Percentiles rank a stretch among this genome's conserved stretches.
These are phyloP conservation scores for Prillingera fragicola DNA, from an alignment of 1,284 basidiomycete genomes.

Conservation along the genomic window DNA sequence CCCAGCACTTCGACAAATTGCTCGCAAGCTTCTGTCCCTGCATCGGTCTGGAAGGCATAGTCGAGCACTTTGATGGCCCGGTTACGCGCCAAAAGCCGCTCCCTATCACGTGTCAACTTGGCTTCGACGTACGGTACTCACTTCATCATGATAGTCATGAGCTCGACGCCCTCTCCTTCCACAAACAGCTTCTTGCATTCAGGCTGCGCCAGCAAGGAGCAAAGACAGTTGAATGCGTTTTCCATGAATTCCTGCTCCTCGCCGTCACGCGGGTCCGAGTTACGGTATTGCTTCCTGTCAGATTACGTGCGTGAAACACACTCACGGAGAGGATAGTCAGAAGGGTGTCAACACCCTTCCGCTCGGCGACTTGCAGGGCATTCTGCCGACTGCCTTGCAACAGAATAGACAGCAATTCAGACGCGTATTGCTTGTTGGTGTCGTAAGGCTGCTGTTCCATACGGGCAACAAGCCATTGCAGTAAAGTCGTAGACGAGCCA, in stretches of 20 bases:
- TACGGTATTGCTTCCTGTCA: constrained; percentile 68
- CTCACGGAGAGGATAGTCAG: constrained; percentile 76
- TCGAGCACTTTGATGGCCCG: constrained; percentile 85
- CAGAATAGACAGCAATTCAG: constrained; percentile 82
- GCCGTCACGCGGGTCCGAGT: constrained; percentile 69
- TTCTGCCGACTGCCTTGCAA: constrained; percentile 68
- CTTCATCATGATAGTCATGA: constrained; percentile 97
- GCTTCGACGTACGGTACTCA: constrained; percentile 45
- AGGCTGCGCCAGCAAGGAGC: constrained; percentile 69
- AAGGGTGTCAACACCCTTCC: constrained; percentile 71
- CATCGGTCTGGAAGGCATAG: constrained; percentile 76
- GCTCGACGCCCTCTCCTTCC: constrained; percentile 86
- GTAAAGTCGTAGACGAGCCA: constrained; percentile 64
- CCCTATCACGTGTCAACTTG: constrained; percentile 51
- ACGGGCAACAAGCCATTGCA: constrained; percentile 76
- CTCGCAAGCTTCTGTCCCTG: constrained; percentile 71
- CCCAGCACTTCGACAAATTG: constrained; percentile 83
- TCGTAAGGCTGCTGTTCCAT: constrained; percentile 66
- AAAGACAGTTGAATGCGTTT: constrained; percentile 85
- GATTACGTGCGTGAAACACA: constrained; percentile 5
- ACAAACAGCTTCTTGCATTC: constrained; percentile 75
- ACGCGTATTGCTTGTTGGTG: constrained; percentile 80
- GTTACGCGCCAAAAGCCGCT: constrained; percentile 71
- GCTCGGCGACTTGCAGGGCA: constrained; percentile 59
- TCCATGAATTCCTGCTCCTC: constrained; percentile 98